Evolutionary conservation across 768 basidiomycete genomes (phyloP), one percentile per base, ranked within the genome.

Genomic region (Suillus subluteus): DNA sequence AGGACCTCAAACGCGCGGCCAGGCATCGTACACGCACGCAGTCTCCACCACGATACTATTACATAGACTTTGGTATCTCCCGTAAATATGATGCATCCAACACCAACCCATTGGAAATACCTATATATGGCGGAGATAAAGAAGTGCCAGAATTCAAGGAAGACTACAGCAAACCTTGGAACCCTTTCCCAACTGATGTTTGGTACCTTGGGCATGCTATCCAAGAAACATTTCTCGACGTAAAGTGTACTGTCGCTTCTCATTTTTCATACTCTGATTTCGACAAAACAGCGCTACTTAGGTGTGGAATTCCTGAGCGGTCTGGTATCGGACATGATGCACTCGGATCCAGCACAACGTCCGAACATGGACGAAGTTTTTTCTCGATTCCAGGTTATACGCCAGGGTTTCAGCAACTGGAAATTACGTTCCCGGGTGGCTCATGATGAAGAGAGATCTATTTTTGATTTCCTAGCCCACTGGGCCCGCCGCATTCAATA

Each of bases 101-200:
- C 3, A 65, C 70, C 1, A 58, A 70, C 0, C 79, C 81, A 0
- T 65, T 67, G 0, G 79, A 76, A 44, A 23, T 62, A 4, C 75
- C 79, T 0, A 72, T 81, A 1, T 68, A 66, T 7, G 84, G 83
- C 0, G 83, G 79, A 3, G 84, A 87, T 69, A 78, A 77, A 64
- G 73, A 79, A 0, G 79, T 78, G 0, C 83, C 84, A 0, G 83
- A 84, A 61, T 79, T 78, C 48, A 63, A 69, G 18, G 71, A 76
- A 32, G 71, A 72, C 43, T 7, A 44, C 8, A 7, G 1, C 2
- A 56, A 65, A 2, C 76, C 73, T 2, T 69, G 75, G 7, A 70
- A 85, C 67, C 81, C 82, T 0, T 86, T 85, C 50, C 71, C 78
- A 0, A 79, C 78, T 0, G 85, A 86, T 54, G 73, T 85, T 2